These are phyloP conservation scores for Linderniella brevidens DNA, from an alignment of 257 asterid genomes.

Conservation along the genomic window DNA sequence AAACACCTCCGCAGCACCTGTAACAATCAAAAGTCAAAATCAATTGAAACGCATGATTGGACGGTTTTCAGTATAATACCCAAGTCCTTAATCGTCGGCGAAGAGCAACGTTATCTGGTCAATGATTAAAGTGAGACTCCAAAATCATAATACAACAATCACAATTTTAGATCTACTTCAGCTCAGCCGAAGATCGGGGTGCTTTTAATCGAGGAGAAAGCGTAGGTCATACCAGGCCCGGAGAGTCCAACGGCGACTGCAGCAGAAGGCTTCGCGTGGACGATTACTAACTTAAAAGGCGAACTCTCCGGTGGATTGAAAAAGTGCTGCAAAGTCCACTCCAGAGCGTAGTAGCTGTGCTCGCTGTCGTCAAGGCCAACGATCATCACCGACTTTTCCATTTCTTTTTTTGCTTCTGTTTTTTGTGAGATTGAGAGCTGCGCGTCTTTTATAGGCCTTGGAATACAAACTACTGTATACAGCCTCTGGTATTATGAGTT, in stretches of 20 bases:
- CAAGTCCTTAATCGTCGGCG: neutral
- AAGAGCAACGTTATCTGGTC: neutral
- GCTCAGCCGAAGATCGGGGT: too few relatives aligned
- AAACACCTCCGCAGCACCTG: slow-evolving; percentile 58
- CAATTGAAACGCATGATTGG: neutral
- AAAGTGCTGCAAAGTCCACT: slow-evolving; percentile 66
- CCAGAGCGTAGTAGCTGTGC: slow-evolving; percentile 54
- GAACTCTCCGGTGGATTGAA: slow-evolving; percentile 26
- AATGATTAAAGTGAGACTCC: neutral
- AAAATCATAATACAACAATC: neutral
- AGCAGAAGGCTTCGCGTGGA: slow-evolving; percentile 55
- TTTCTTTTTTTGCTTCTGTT: neutral
- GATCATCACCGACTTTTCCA: slow-evolving; percentile 65
- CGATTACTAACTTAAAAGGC: slow-evolving; percentile 44
- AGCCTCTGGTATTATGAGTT: too few relatives aligned
- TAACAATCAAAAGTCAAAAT: neutral
- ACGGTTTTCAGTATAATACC: neutral
- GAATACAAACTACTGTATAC: too few relatives aligned
- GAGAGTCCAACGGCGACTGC: slow-evolving; percentile 33
- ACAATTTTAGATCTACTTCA: neutral
- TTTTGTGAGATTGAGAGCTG: too few relatives aligned
- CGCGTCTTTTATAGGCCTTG: too few relatives aligned
- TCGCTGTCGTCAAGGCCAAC: slow-evolving; percentile 73
- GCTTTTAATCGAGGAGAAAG: neutral
- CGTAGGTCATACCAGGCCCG: slow-evolving; percentile 42